Evolutionary conservation across 805 yeast genomes (phyloP), one percentile per base, ranked within the genome.

Genomic region (Ogataea zsoltii): DNA sequence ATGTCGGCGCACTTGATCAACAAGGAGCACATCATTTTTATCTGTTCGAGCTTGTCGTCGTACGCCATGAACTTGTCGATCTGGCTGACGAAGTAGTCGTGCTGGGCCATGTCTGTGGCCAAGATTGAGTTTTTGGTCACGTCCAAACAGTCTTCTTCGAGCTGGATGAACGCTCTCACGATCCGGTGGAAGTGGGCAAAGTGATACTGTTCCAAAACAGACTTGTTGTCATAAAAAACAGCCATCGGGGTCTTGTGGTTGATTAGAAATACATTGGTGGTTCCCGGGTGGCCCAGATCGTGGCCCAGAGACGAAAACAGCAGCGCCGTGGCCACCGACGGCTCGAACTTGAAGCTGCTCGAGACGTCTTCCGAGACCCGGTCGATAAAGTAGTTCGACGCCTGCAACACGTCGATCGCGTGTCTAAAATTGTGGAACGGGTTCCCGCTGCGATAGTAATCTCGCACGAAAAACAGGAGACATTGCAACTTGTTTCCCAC

Each of bases 261-360:
- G 18, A 72, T 68, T 62, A 92, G 68, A 53, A 89, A 81, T 30
- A 80, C 78, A 63, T 89, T 88, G 12, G 96, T 89, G n/a, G 90
- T 80, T 2, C 98, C 99, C 0, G 98, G 98, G 65, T 94, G 99
- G 17, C 97, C 96, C 26, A 88, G 81, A 65, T 94, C 99, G 68
- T 94, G 99, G 42, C 98, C 98, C 34, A 91, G 68, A 1, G 96
- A 94, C 0, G 96, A 87, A 11, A 91, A 70, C 28, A 88, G 74
- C 21, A 89, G 66, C 1, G 85, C 78, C 38, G 86, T 67, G 2
- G 75, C 71, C 54, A 84, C 84, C 14, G 43, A 12, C 12, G 41
- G 23, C 9, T 44, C 17, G 26, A 61, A 53, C 28, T 41, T 36
- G 33, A 54, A 32, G 29, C 33, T 17, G 41, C 37, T 53, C 11